Base-by-base conservation (phyloP, 805 yeast genomes). In the Kregervanrija fluxuum region DNA sequence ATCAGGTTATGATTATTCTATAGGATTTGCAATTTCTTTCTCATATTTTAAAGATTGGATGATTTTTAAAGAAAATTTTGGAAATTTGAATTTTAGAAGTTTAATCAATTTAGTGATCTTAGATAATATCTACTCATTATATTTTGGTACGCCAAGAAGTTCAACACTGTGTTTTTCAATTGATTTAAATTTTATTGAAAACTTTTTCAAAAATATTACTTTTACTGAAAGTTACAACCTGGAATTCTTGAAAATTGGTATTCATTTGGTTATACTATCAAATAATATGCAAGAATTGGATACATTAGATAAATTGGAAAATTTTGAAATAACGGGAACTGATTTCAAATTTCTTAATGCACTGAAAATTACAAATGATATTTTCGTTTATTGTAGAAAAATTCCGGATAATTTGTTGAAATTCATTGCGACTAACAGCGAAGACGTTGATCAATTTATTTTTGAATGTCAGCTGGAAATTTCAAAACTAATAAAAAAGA, bases 21-120 rank as follows among this genome's bases (percentile, higher is more conserved):
- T 79, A 35, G 80, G 82, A 1, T 66, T 83, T 30, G 70, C 79
- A 3, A 65, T 73, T 45, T 67, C 82, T 1, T 68, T 73, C 11
- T 64, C 80, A 1, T 68, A 79, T 11, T 75, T 80, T 54, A 77
- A 77, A 56, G 87, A 80, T 52, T 73, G 78, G 59, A 72, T 72
- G 49, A 60, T 82, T 8, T 68, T 69, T 56, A 55, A 73, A 55
- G 57, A 55, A 4, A 54, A 54, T 9, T 38, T 46, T 22, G 50
- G 49, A 11, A 52, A 54, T 28, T 42, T 51, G 8, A 50, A 53
- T 31, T 59, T 57, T 44, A 47, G 44, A 49, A 61, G 80, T 22
- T 75, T 74, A 53, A 65, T 73, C 34, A 66, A 73, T 35, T 51
- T 80, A 34, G 62, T 68, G 11, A 60, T 76, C 0, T 60, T 80